Evolutionary conservation across 139 green algal species (phyloP).

Genomic region (Diplosphaera chodatii): DNA sequence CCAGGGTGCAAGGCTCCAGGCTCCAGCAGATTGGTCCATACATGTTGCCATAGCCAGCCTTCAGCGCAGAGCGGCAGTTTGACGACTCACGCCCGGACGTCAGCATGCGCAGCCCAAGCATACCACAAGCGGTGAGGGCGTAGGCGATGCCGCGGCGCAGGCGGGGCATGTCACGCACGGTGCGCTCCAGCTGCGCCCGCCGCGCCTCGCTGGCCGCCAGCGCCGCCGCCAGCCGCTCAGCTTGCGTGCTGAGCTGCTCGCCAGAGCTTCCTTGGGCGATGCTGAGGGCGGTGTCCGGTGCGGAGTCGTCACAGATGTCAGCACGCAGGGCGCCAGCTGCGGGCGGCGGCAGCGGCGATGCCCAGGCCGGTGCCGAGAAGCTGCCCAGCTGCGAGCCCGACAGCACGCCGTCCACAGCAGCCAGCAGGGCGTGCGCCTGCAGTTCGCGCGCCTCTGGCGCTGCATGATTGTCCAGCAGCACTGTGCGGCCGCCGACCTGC

Average conservation of each 20-base stretch:
- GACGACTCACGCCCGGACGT: too few relatives aligned
- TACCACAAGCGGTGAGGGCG: neutral
- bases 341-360: too few relatives aligned
- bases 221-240: neutral
- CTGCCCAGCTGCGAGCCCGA: neutral
- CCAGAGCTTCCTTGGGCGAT: too few relatives aligned
- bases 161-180: neutral
- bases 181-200: neutral
- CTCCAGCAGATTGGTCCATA: constrained; percentile 1
- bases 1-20: neutral
- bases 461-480: neutral
- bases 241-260: too few relatives aligned
- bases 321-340: neutral
- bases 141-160: neutral
- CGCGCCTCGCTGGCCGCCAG: neutral
- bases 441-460: neutral
- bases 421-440: neutral
- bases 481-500: neutral
- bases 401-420: neutral
- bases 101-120: neutral
- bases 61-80: neutral
- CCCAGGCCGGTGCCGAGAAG: neutral
- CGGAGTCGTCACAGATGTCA: neutral
- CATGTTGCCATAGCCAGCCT: neutral
- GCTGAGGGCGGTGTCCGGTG: too few relatives aligned